Percentiles rank a stretch among this genome's conserved stretches.
Evolutionary conservation across 345 rosid genomes (phyloP).

Genomic region (Arabis hirsuta): DNA sequence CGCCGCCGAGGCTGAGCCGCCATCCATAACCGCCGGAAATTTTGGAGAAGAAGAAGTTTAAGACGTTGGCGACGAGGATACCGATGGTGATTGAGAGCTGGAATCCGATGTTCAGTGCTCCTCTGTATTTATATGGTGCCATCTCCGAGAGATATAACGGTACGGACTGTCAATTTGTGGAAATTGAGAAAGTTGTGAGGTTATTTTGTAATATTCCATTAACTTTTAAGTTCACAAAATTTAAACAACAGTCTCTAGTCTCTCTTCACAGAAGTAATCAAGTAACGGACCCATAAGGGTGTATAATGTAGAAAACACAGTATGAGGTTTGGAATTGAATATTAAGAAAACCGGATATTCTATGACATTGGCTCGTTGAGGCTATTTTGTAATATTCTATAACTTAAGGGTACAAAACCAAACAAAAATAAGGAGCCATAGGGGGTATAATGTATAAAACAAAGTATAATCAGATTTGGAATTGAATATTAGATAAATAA

Average conservation of each 20-base stretch:
- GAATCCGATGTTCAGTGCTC: conserved; percentile 83
- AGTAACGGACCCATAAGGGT: background rate
- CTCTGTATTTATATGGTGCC: conserved; percentile 92
- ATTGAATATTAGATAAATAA: too few species aligned
- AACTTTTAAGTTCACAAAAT: background rate
- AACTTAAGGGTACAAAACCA: background rate
- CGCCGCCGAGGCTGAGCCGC: conserved; percentile 88
- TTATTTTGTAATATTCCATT: background rate
- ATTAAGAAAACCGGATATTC: too few species aligned
- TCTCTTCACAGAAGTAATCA: too few species aligned
- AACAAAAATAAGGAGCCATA: too few species aligned
- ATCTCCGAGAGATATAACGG: conserved; percentile 93
- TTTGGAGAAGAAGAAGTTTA: conserved; percentile 75
- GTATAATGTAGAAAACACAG: background rate
- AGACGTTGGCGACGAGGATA: conserved; percentile 66
- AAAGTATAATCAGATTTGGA: too few species aligned
- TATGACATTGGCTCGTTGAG: too few species aligned
- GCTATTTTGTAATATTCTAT: background rate
- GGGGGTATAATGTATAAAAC: too few species aligned
- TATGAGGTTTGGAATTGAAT: background rate
- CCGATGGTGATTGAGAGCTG: conserved; percentile 84
- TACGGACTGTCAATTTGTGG: conserved; percentile 58
- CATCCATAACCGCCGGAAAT: conserved; percentile 85
- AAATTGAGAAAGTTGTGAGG: conserved; percentile 9
- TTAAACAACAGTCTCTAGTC: background rate